Evolutionary conservation across 495 filamentous ascomycete genomes (phyloP).

Genomic region (Podospora anserina): DNA sequence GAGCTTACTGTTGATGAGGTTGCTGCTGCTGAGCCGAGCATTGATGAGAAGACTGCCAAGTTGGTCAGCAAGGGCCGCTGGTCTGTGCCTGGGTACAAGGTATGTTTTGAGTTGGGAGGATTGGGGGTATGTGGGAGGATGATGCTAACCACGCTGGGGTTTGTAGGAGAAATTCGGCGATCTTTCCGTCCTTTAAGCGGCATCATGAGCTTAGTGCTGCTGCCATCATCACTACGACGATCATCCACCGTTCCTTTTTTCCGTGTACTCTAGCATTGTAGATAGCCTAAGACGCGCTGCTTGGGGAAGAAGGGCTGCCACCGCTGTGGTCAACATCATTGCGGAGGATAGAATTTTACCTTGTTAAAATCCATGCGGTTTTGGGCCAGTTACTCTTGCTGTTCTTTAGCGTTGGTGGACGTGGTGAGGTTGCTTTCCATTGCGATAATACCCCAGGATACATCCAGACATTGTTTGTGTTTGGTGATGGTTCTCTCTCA

Average conservation of each 20-base stretch:
- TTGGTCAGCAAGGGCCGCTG: constrained; percentile 96
- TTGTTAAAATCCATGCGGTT: constrained; percentile 1
- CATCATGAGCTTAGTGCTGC: not conserved
- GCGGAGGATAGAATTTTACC: constrained; percentile 26
- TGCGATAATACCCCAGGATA: no score
- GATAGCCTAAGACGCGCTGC: constrained; percentile 40
- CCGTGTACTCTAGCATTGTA: constrained; percentile 59
- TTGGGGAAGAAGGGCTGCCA: constrained; percentile 11
- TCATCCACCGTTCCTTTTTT: constrained; percentile 26
- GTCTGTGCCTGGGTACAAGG: constrained; percentile 98
- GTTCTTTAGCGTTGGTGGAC: no score
- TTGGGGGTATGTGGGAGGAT: not conserved
- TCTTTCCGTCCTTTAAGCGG: constrained; percentile 77
- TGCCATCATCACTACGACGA: constrained; percentile 1
- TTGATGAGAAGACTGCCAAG: constrained; percentile 88
- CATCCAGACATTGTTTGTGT: no score
- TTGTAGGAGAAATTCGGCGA: constrained; percentile 96
- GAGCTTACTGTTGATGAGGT: constrained; percentile 98
- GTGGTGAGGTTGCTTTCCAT: no score
- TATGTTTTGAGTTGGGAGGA: constrained; percentile 40
- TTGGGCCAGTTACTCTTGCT: not conserved
- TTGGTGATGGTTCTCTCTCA: no score
- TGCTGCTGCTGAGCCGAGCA: constrained; percentile 84
- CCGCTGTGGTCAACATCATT: constrained; percentile 8
- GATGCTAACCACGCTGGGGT: constrained; percentile 8